Base-by-base conservation (phyloP, 495 filamentous ascomycete species). In the Xylaria acuta region DNA sequence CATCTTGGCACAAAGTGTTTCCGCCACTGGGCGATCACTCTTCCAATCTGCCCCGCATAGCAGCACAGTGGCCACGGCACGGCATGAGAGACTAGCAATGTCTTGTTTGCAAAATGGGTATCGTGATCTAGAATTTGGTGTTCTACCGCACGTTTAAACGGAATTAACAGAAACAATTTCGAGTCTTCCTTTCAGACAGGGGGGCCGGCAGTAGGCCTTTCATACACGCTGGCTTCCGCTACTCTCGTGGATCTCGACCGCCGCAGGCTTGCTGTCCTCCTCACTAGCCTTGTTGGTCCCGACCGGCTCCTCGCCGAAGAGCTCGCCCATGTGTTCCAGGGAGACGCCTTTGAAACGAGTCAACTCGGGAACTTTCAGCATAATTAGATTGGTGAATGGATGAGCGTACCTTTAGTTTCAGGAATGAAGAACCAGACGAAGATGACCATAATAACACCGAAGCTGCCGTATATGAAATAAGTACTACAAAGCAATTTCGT, bases 361-460 rank as follows among this genome's bases (percentile, higher is more conserved):
- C 82, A 84, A 6, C 78, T 79, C 68, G 45, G 22, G 25, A 22
- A 25, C 18, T 60, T 12, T 6, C 12, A 20, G 34, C n/a, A 18
- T n/a, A n/a, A n/a, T 5, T 22, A 34, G 38, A 45, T 47, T 14
- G 84, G 86, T 73, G 81, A 83, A n/a, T 71, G 83, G 83, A 74
- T 85, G 73, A 74, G 80, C 20, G 0, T 76, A 58, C 90, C 91
- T 82, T 93, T 93, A 1, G 91, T 93, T 80, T 93, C 91, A 1
- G 90, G 91, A 49, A 93, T 86, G 67, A 91, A 90, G 83, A 93
- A 92, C 85, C 86, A 91, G 14, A 91, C 90, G 70, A 92, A 92
- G 71, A 89, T 75, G 67, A 86, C 84, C 88, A 92, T 93, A 41
- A 80, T 80, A 75, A 91, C 86, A 78, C 91, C 92, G 81, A 92